Percentiles rank a stretch among this genome's conserved stretches.
Conservation (phyloP, 805 yeast species). For the Tetrapisispora nanseiensis region DNA sequence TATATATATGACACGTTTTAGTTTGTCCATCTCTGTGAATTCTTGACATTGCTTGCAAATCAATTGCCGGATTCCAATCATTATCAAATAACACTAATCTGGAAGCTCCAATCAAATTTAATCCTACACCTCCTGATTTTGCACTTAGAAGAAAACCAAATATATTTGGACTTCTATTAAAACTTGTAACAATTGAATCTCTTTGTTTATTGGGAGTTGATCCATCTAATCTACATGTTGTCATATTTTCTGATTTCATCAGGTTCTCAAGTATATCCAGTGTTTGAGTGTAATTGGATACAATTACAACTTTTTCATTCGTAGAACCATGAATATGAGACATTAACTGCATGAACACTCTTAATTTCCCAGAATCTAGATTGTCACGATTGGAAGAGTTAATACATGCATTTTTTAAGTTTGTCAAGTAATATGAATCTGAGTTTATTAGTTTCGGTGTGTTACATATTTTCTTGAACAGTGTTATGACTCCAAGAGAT, state of each 20-base stretch:
- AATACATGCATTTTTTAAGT: slow-evolving; percentile 5
- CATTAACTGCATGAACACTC: slow-evolving; percentile 47
- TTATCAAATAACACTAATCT: slow-evolving; percentile 77
- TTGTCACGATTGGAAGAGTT: slow-evolving; percentile 12
- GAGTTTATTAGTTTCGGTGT: slow-evolving; percentile 55
- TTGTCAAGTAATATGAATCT: slow-evolving; percentile 32
- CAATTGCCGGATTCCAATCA: slow-evolving; percentile 95
- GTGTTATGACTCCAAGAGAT: slow-evolving; percentile 59
- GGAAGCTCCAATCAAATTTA: slow-evolving; percentile 85
- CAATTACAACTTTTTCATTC: slow-evolving; percentile 69
- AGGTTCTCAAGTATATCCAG: slow-evolving; percentile 62
- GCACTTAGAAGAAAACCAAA: slow-evolving; percentile 75
- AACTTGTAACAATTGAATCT: slow-evolving; percentile 53
- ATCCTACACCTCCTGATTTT: slow-evolving; percentile 89
- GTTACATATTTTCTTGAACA: slow-evolving; percentile 73
- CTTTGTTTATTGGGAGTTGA: slow-evolving; percentile 61
- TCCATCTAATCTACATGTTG: slow-evolving; percentile 71
- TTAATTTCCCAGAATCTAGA: slow-evolving; percentile 52
- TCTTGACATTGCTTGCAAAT: slow-evolving; percentile 90
- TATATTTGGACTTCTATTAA: slow-evolving; percentile 42
- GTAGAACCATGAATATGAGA: slow-evolving; percentile 35
- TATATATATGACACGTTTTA: slow-evolving; percentile 66
- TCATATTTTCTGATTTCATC: slow-evolving; percentile 38
- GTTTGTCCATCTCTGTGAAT: slow-evolving; percentile 91
- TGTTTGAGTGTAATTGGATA: slow-evolving; percentile 83